Conservation (phyloP, 2,329 filamentous ascomycete species). For the Sporothrix phasma region DNA sequence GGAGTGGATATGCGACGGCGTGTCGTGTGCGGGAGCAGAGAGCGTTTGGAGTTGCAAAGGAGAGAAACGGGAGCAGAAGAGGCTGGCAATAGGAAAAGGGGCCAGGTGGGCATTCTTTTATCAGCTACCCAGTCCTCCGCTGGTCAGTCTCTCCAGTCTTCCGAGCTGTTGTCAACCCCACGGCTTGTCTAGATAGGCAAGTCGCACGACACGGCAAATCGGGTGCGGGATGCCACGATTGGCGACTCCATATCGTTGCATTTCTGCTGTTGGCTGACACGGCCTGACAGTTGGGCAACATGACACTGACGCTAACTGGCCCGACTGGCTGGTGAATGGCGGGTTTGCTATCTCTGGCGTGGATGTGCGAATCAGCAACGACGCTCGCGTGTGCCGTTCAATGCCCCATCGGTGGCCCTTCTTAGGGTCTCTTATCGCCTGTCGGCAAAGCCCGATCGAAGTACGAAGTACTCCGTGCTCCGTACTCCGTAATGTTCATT, state of each 20-base stretch:
- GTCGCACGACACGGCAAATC: background rate
- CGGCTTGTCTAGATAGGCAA: background rate
- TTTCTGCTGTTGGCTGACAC: background rate
- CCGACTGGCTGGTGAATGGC: background rate
- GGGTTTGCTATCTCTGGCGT: background rate
- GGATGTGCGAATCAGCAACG: background rate
- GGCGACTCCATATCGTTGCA: too few species aligned
- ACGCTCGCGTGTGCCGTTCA: background rate
- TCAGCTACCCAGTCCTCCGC: too few species aligned
- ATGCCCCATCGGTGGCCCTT: background rate
- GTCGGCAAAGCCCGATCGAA: conserved; percentile 8
- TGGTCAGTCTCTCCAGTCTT: background rate
- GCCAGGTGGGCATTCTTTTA: background rate
- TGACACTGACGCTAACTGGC: background rate
- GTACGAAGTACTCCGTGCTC: too few species aligned
- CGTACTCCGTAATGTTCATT: too few species aligned
- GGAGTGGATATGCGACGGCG: background rate
- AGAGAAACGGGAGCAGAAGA: background rate
- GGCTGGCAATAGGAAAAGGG: background rate
- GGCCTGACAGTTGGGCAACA: background rate
- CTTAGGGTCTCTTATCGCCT: conserved; percentile 4
- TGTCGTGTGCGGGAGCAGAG: background rate
- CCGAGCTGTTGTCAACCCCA: background rate
- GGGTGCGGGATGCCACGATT: background rate
- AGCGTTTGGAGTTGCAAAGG: background rate